Evolutionary conservation across 768 basidiomycete genomes (phyloP).

Genomic region (Phaeolepiota aurea): DNA sequence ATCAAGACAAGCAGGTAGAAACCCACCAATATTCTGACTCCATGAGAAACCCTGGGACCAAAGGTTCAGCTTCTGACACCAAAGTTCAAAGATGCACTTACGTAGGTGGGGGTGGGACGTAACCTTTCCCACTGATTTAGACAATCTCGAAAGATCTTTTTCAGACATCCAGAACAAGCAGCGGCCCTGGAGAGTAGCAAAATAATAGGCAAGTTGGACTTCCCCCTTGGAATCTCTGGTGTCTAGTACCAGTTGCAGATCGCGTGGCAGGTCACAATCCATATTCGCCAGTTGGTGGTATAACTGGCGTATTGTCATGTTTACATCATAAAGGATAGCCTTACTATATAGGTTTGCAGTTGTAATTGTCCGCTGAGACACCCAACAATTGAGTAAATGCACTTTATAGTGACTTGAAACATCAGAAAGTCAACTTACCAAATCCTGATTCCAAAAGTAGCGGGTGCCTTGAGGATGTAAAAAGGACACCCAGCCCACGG

Average conservation of each 20-base stretch:
- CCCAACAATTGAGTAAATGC: background rate
- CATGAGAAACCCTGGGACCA: slow-evolving; percentile 7
- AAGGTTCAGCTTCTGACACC: background rate
- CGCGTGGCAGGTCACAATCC: background rate
- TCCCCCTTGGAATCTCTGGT: slow-evolving; percentile 2
- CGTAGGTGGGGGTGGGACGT: slow-evolving; percentile 7
- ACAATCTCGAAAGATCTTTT: slow-evolving; percentile 4
- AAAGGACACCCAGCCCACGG: slow-evolving; percentile 5
- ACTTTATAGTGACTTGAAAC: background rate
- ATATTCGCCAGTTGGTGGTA: slow-evolving; percentile 1
- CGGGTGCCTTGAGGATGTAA: slow-evolving; percentile 7
- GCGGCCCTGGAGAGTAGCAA: slow-evolving; percentile 4
- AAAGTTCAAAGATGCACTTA: background rate
- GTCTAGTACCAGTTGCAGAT: slow-evolving; percentile 8
- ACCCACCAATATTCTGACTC: slow-evolving; percentile 8
- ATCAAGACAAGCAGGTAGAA: background rate
- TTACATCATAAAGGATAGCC: slow-evolving; percentile 1
- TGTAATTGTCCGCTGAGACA: slow-evolving; percentile 6
- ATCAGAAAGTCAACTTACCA: background rate
- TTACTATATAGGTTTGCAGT: slow-evolving; percentile 6
- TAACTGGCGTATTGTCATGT: slow-evolving; percentile 1
- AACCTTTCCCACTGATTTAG: slow-evolving; percentile 4
- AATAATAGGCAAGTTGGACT: slow-evolving; percentile 6
- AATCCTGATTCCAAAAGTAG: slow-evolving; percentile 7
- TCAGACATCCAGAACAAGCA: slow-evolving; percentile 8